Conservation (phyloP, 345 rosid genomes). For the Streptanthus diversifolius region DNA sequence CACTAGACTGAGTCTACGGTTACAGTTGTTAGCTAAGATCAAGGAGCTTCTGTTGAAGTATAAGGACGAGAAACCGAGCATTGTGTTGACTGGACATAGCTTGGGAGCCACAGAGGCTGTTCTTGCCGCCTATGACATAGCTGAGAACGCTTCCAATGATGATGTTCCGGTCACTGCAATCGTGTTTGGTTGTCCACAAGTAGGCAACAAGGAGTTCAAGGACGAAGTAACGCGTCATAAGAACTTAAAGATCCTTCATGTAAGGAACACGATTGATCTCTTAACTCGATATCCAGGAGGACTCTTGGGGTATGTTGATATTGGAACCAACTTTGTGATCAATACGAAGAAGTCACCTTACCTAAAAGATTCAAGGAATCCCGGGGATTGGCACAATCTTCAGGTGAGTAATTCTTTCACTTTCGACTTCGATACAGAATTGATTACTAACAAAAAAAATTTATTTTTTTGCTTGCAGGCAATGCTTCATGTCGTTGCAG, state of each 20-base stretch:
- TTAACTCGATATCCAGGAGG: constrained; percentile 68
- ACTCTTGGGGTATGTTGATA: constrained; percentile 51
- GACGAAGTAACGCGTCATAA: constrained; percentile 40
- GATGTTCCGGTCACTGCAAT: constrained; percentile 66
- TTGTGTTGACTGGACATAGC: constrained; percentile 73
- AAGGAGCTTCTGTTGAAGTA: constrained; percentile 48
- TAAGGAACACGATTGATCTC: constrained; percentile 63
- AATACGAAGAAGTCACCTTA: constrained; percentile 67
- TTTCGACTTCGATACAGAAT: neutral
- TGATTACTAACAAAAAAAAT: neutral
- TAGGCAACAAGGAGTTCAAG: constrained; percentile 63
- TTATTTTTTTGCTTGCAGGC: constrained; percentile 40
- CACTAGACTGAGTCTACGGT: constrained; percentile 53
- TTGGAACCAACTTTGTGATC: constrained; percentile 52
- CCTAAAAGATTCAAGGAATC: constrained; percentile 63
- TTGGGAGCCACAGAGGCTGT: constrained; percentile 78
- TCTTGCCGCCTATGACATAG: constrained; percentile 61
- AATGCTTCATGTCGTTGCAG: constrained; percentile 73
- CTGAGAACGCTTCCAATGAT: constrained; percentile 54
- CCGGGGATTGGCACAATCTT: constrained; percentile 88
- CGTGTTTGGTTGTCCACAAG: constrained; percentile 75
- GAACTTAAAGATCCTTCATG: constrained; percentile 60
- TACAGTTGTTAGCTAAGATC: constrained; percentile 52
- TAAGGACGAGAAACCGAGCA: constrained; percentile 52
- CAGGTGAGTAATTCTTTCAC: constrained; percentile 11